Evolutionary conservation across 2,329 filamentous ascomycete species (phyloP), one percentile per base, ranked within the genome.

Genomic region (Periglandula ipomoeae): DNA sequence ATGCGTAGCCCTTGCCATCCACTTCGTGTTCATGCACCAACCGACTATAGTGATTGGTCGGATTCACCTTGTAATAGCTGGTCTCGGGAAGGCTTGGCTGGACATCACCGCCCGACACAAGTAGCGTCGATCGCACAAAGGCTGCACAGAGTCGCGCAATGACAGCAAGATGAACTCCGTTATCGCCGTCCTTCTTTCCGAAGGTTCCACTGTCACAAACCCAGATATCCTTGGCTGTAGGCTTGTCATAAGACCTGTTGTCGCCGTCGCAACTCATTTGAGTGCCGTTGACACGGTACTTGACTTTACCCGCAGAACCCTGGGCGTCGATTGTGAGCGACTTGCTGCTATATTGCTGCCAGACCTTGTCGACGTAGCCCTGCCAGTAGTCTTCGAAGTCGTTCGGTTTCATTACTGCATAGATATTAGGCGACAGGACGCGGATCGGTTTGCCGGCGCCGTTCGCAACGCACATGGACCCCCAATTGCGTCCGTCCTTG

Each of bases 1-100:
- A 86, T 0, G 79, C 76, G 58, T 86, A 86, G 0, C 82, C 82
- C 40, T 70, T 66, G 1, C 74, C 73, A 59, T 84, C 79, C 4
- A 73, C 58, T 64, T 83, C 79, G 44, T 77, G 70, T 34, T 71
- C 63, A 61, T 85, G 82, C 2, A 85, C 71, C 35, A 85, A 68
- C 8, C 78, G 69, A 26, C 76, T 68, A 58, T 83, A 85, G 58
- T 84, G 80, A 56, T 65, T 71, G 10, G 71, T 73, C 0, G 72
- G 68, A 41, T 63, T 54, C n/a, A 24, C 50, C 2, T 59, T 61
- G 59, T 79, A 79, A 61, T 77, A 79, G 23, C 50, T 50, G n/a
- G 55, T 52, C 0, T 61, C 52, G 4, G 55, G 47, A 0, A 70
- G 51, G 6, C 61, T 61, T 1, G 76, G 76, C 58, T 76, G 70